Evolutionary conservation across 2,329 filamentous ascomycete genomes (phyloP), one percentile per base, ranked within the genome.

Genomic region (Colletotrichum higginsianum): DNA sequence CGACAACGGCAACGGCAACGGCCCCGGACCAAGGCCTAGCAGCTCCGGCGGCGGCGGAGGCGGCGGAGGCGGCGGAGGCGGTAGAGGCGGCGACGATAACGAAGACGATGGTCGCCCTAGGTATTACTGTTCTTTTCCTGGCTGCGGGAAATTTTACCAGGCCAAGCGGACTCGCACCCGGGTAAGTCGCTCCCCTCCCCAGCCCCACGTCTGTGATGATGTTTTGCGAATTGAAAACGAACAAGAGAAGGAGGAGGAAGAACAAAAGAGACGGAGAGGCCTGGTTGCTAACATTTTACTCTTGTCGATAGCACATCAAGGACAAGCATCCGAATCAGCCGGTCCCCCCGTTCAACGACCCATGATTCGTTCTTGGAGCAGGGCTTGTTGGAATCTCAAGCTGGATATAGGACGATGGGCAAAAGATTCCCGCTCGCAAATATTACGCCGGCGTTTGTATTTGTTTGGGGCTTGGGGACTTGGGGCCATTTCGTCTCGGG

Each of bases 321-420:
- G 18, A 21, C 16, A 56, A 56, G n/a, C 53, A 56, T n/a, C 53
- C 53, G 4, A 23, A 56, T 3, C 35, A 56, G n/a, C 53, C 53
- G 35, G 35, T 40, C 11, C 35, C 53, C n/a, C 30, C n/a, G 30
- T 40, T 56, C 53, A 56, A 40, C 35, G 53, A 56, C 18, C n/a
- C 53, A 3, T 21, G 2, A 21, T 13, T 16, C 12, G 50, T 1
- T 7, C 15, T 16, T 7, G 50, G 23, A 30, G 7, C 4, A 52
- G 47, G 9, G 47, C 9, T 30, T 9, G 7, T 30, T 30, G 30
- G 7, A 8, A 30, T 8, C 30, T 30, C 30, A 30, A 7, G 7
- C 30, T 30, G 6, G 1, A 30, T 30, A 9, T 30, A 30, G 6
- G 0, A 9, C 6, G 7, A 30, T 8, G 30, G 30, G 30, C 30